Conservation (phyloP, 768 basidiomycete genomes). For the Mrakia gelida region DNA sequence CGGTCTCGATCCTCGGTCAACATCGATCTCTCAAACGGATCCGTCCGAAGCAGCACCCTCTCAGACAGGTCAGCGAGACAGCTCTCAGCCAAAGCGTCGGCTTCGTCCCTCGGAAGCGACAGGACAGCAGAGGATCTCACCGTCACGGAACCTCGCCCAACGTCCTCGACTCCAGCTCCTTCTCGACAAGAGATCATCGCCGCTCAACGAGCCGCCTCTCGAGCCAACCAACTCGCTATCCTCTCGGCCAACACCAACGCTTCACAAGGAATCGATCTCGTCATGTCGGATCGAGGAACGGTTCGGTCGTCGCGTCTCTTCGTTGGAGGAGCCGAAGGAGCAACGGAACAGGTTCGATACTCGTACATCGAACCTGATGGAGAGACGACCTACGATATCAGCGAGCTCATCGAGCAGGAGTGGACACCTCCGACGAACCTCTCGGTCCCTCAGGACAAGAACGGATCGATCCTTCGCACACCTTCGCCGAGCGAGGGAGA, state of each 20-base stretch:
- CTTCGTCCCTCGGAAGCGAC: conserved; percentile 9
- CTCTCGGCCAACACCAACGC: conserved; percentile 80
- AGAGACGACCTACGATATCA: conserved; percentile 78
- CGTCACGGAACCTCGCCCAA: neutral
- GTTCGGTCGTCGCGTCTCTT: conserved; percentile 78
- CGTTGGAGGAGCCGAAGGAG: conserved; percentile 8
- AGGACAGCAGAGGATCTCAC: conserved; percentile 17
- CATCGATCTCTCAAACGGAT: neutral
- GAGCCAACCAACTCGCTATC: conserved; percentile 79
- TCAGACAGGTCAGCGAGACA: conserved; percentile 1
- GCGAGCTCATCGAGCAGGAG: conserved; percentile 86
- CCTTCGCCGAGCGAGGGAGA: conserved; percentile 35
- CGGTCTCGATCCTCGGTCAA: conserved; percentile 19
- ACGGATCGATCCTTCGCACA: neutral
- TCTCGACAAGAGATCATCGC: conserved; percentile 88
- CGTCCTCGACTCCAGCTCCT: neutral
- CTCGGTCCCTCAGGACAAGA: conserved; percentile 30
- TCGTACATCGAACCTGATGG: conserved; percentile 89
- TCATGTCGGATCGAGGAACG: conserved; percentile 76
- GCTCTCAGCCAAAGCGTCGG: neutral
- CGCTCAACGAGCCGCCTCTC: conserved; percentile 78
- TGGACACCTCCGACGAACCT: conserved; percentile 45
- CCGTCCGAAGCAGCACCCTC: neutral
- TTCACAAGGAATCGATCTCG: conserved; percentile 79
- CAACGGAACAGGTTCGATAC: conserved; percentile 66